A percentile compares a stretch with the other conserved stretches of the same genome.
Evolutionary conservation across 2,329 filamentous ascomycete species (phyloP).

Genomic region (Acephala macrosclerotiorum): DNA sequence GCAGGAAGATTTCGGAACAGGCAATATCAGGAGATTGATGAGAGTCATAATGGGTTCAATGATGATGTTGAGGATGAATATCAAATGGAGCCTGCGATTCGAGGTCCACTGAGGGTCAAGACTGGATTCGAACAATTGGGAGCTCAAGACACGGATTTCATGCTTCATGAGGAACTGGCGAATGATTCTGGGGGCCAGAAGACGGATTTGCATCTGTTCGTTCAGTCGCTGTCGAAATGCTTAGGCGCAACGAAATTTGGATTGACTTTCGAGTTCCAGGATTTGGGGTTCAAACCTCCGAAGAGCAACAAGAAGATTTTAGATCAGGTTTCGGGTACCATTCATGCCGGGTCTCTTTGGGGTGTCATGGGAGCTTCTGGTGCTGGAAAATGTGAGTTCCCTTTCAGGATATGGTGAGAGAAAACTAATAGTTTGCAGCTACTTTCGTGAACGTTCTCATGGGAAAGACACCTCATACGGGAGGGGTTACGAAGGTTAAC

Average conservation of each 20-base stretch:
- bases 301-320: conserved; percentile 54
- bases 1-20: conserved; percentile 18
- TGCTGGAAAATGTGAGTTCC: conserved; percentile 57
- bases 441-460: conserved; percentile 68
- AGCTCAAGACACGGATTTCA: conserved; percentile 25
- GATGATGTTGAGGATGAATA: conserved; percentile 19
- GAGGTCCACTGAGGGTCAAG: conserved; percentile 20
- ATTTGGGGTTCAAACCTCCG: conserved; percentile 57
- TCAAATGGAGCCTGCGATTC: conserved; percentile 28
- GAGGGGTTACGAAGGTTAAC: conserved; percentile 60
- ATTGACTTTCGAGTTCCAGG: conserved; percentile 59
- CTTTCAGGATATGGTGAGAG: neutral
- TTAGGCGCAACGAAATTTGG: conserved; percentile 60
- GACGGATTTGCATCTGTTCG: conserved; percentile 55
- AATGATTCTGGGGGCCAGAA: conserved; percentile 28
- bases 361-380: conserved; percentile 67
- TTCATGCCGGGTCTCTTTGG: conserved; percentile 60
- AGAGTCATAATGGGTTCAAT: conserved; percentile 12
- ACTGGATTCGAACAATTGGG: conserved; percentile 35
- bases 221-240: conserved; percentile 59
- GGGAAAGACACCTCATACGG: conserved; percentile 61
- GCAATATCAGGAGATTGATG: conserved; percentile 30
- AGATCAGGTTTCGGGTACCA: conserved; percentile 60
- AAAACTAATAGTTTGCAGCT: conserved; percentile 38
- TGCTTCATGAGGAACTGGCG: conserved; percentile 24